Conservation (phyloP, 192 early-diverging fungal species). For the Cetraspora pellucida region DNA sequence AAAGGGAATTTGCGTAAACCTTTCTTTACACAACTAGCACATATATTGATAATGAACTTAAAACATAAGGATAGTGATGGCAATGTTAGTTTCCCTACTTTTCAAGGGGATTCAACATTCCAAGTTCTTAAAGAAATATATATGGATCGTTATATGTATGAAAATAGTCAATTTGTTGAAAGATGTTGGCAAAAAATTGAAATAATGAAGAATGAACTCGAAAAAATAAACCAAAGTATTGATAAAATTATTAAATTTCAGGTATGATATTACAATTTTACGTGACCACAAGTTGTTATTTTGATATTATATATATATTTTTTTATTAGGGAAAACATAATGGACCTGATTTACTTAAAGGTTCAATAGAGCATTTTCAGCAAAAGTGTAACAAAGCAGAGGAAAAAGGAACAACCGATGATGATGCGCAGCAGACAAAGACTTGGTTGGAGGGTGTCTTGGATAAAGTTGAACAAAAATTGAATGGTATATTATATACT, state of each 20-base stretch:
- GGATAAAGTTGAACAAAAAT: conserved; percentile 7
- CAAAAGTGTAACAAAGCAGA: conserved; percentile 1
- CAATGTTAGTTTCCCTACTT: not conserved
- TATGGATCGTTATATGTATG: conserved; percentile 17
- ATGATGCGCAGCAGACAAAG: not conserved
- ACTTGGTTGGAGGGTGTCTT: not conserved
- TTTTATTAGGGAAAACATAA: conserved; percentile 13
- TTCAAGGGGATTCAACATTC: not conserved
- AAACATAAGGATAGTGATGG: not conserved
- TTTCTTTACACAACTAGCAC: not conserved
- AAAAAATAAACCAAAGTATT: conserved; percentile 1
- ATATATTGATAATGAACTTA: conserved; percentile 10
- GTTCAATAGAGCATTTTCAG: conserved; percentile 18
- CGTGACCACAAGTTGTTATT: not conserved
- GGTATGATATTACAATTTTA: not conserved
- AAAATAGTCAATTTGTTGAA: not conserved
- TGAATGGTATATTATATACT: not conserved
- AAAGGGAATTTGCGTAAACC: not conserved
- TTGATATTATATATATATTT: not conserved
- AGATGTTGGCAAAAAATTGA: not conserved
- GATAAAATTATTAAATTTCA: conserved; percentile 5
- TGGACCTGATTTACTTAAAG: conserved; percentile 12
- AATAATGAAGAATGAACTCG: not conserved
- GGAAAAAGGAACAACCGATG: not conserved
- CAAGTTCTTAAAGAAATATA: conserved; percentile 2